Conservation (phyloP, 139 green algal genomes). For the Tetradesmus obliquus region DNA sequence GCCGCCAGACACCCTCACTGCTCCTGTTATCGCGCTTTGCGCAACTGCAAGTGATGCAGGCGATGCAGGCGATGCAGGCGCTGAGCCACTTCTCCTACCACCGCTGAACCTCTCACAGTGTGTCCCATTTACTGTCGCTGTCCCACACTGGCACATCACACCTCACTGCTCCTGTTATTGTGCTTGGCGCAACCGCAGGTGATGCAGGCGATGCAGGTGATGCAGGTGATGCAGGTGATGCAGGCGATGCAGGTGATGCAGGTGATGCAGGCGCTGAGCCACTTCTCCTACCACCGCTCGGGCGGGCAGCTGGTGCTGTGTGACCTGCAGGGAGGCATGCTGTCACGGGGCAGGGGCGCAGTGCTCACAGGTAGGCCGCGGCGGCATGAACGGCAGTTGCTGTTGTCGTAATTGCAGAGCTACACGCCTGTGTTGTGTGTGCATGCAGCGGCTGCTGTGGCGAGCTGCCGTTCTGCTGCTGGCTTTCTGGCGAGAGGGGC, state of each 20-base stretch:
- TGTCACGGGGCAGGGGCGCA: not conserved
- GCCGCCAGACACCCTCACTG: not conserved
- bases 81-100: no score
- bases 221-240: constrained; percentile 25
- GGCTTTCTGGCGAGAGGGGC: not conserved
- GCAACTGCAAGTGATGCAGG: no score
- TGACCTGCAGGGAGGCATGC: constrained; percentile 43
- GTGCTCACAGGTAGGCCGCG: not conserved
- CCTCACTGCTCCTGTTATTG: not conserved
- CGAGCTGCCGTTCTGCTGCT: not conserved
- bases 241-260: no score
- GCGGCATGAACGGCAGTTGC: not conserved
- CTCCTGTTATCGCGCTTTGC: not conserved
- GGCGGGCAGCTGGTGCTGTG: constrained; percentile 41
- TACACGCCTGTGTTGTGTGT: not conserved
- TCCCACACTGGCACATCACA: not conserved
- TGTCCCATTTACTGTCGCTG: no score
- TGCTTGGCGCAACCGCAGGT: no score
- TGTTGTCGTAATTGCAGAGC: not conserved
- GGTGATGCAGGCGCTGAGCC: constrained; percentile 51
- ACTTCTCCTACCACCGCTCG: constrained; percentile 47
- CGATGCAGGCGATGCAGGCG: constrained; percentile 5
- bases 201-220: constrained; percentile 1
- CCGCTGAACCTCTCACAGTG: no score
- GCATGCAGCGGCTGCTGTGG: not conserved